Percentiles rank a stretch among this genome's conserved stretches.
phyloP scores from a whole-genome alignment of 2,329 filamentous ascomycete genomes.

The Periconia macrospinosa region DNA sequence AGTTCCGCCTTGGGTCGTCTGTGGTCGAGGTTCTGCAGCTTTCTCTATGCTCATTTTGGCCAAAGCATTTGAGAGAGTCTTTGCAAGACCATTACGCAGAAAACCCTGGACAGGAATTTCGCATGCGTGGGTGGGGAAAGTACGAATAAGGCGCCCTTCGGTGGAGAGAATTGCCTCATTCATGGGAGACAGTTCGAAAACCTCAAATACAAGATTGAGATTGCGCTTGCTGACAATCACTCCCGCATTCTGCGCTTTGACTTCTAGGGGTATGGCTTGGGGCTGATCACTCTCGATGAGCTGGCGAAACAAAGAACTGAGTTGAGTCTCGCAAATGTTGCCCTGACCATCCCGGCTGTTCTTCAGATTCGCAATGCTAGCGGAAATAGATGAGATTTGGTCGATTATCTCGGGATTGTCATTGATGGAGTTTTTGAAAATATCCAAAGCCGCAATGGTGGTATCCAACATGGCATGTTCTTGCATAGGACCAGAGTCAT shows the following conservation, averaged over 20 bases:
- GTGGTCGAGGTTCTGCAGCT: constrained; percentile 37
- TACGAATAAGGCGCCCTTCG: constrained; percentile 45
- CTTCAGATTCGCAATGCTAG: neutral
- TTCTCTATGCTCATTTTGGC: constrained; percentile 42
- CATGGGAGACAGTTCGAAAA: constrained; percentile 51
- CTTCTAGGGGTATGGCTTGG: constrained; percentile 42
- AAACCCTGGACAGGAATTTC: constrained; percentile 29
- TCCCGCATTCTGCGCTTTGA: constrained; percentile 52
- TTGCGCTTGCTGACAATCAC: constrained; percentile 42
- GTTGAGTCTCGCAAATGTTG: constrained; percentile 10
- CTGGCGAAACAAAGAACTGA: constrained; percentile 18
- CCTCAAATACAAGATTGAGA: constrained; percentile 40
- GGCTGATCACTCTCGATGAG: constrained; percentile 5
- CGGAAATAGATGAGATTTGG: constrained; percentile 9
- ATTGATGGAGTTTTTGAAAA: constrained; percentile 5
- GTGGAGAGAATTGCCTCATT: constrained; percentile 43
- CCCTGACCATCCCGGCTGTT: neutral
- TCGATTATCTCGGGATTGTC: neutral
- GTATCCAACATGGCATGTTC: constrained; percentile 17
- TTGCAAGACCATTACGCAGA: constrained; percentile 13
- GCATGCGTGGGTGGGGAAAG: constrained; percentile 49
- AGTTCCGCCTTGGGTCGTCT: constrained; percentile 43
- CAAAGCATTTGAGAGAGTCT: constrained; percentile 35
- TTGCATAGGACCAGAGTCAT: constrained; percentile 22
- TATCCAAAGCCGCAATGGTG: constrained; percentile 12